A percentile compares a stretch with the other conserved stretches of the same genome.
These are phyloP conservation scores for Magnolia officinalis DNA, from an alignment of 164 flowering plant species.

Conservation along the genomic window DNA sequence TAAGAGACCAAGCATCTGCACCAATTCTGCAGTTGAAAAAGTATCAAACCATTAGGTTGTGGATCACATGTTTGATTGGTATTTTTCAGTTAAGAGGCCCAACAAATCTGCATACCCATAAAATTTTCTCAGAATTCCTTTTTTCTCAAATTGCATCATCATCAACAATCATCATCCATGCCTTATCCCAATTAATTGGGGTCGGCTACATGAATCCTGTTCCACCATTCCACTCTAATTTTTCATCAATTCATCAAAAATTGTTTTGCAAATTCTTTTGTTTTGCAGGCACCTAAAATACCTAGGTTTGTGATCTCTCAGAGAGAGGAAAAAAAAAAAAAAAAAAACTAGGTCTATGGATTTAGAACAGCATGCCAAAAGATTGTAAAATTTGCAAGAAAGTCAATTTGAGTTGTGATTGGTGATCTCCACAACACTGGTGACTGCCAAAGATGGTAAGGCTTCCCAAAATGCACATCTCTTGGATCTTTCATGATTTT, in stretches of 20 bases:
- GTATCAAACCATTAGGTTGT: background rate
- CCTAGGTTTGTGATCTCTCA: background rate
- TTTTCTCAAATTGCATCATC: background rate
- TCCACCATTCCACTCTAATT: too few species aligned
- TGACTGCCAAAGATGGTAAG: background rate
- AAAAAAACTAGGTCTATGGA: background rate
- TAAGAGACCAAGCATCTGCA: conserved; percentile 92
- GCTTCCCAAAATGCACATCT: too few species aligned
- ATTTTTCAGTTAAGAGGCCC: background rate
- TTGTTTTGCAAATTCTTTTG: background rate
- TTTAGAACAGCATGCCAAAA: background rate
- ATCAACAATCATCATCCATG: too few species aligned
- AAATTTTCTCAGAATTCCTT: background rate
- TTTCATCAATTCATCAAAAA: background rate
- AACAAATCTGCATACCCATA: background rate
- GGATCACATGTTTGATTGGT: background rate
- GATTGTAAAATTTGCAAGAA: too few species aligned
- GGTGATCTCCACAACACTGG: background rate
- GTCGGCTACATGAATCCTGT: too few species aligned
- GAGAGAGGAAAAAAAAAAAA: too few species aligned
- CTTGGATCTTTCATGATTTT: too few species aligned
- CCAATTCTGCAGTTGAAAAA: conserved; percentile 53
- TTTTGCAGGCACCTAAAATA: background rate
- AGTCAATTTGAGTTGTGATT: too few species aligned
- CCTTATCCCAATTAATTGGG: too few species aligned